Percentiles rank a stretch among this genome's conserved stretches.
Evolutionary conservation across 192 early-diverging fungal genomes (phyloP).

Genomic region (Backusella circina): DNA sequence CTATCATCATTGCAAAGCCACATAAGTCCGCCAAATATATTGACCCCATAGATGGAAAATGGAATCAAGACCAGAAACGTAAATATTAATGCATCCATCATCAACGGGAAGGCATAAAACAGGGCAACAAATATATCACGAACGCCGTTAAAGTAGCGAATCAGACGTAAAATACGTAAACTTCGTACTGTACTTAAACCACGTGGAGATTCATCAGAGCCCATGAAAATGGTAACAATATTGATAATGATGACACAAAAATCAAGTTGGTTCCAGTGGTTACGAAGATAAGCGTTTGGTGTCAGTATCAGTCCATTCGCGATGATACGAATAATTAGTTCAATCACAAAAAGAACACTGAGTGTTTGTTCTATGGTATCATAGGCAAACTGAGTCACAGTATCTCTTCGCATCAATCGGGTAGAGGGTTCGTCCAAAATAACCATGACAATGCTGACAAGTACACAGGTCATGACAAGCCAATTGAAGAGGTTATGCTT

Average conservation of each 20-base stretch:
- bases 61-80: slow-evolving; percentile 50
- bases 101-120: slow-evolving; percentile 44
- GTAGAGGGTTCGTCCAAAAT: slow-evolving; percentile 34
- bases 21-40: slow-evolving; percentile 47
- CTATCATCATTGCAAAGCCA: slow-evolving; percentile 39
- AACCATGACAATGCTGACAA: slow-evolving; percentile 35
- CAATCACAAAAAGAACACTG: slow-evolving; percentile 43
- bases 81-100: slow-evolving; percentile 47
- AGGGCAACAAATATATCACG: slow-evolving; percentile 29
- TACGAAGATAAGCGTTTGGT: slow-evolving; percentile 45
- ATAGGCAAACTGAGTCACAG: slow-evolving; percentile 7
- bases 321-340: slow-evolving; percentile 49
- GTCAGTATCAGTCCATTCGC: slow-evolving; percentile 54
- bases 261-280: slow-evolving; percentile 53
- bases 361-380: slow-evolving; percentile 38
- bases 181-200: slow-evolving; percentile 45
- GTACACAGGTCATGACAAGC: slow-evolving; percentile 45
- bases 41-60: slow-evolving; percentile 49
- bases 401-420: slow-evolving; percentile 12
- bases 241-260: slow-evolving; percentile 48
- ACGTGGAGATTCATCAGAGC: slow-evolving; percentile 27
- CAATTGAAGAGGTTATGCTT: slow-evolving; percentile 42
- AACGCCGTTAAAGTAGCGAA: slow-evolving; percentile 31
- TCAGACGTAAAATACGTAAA: slow-evolving; percentile 35
- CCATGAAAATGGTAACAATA: slow-evolving; percentile 33